Evolutionary conservation across 305 asterid species (phyloP), one percentile per base, ranked within the genome.

Genomic region (Fraxinus platypoda): DNA sequence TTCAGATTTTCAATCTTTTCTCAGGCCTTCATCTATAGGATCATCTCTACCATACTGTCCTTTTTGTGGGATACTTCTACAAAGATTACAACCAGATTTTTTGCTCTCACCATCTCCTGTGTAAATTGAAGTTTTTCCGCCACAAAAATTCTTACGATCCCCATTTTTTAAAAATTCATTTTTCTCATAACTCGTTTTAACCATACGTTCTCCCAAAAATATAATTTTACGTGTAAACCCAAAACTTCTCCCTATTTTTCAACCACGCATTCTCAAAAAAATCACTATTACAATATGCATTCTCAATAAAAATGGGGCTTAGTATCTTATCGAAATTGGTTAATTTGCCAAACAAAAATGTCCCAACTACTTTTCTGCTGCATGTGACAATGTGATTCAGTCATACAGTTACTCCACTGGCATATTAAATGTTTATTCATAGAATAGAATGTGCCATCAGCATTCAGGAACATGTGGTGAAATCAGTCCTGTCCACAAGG

Each of bases 1-100:
- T 82, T 87, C 86, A 72, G 92, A 94, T 85, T 87, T 80, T 4
- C 74, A 86, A 78, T 83, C 85, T 76, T 86, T 76, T 75, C 4
- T 85, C 13, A 81, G 87, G 33, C 83, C 88, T 38, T 75, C 86
- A 34, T 26, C 85, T 76, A 83, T 81, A 72, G 83, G 84, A 68
- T 81, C 85, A 66, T 64, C 84, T 49, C 82, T 87, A 81, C 97
- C 98, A 74, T 86, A 88, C 23, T 95, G 98, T 81, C 95, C 95
- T 80, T 92, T 91, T 75, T 95, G 99, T 79, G 99, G 99, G 79
- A 88, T 90, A 87, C 95, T 94, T 83, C 66, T 94, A 49, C 95
- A 91, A 84, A 90, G 95, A 88, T 86, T 78, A 81, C 97, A 89
- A 76, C 97, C 97, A 49, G 94, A 87, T 62, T 87, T 89, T 82